Evolutionary conservation across 176 grass and related monocot genomes (phyloP).

Genomic region (Oryza officinalis): DNA sequence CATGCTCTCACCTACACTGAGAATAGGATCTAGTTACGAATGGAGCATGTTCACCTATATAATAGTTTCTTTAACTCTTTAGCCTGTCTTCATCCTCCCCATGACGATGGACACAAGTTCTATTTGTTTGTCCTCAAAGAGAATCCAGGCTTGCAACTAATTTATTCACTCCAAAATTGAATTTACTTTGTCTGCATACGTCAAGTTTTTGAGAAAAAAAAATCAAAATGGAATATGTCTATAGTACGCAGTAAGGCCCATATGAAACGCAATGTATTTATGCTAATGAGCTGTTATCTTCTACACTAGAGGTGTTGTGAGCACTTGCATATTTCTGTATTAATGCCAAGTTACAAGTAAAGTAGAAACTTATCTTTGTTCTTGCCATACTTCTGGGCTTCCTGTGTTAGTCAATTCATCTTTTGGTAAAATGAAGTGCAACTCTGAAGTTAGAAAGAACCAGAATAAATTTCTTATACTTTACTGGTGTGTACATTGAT

Average conservation of each 20-base stretch:
- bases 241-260: neutral
- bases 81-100: neutral
- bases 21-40: slow-evolving; percentile 1
- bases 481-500: neutral
- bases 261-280: neutral
- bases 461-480: neutral
- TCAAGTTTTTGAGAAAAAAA: neutral
- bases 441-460: neutral
- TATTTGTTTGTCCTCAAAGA: neutral
- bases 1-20: neutral
- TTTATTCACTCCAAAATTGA: neutral
- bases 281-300: neutral
- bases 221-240: neutral
- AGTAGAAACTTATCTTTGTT: neutral
- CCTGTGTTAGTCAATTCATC: neutral
- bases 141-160: neutral
- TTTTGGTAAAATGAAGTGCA: neutral
- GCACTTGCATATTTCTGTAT: neutral
- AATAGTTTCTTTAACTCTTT: slow-evolving; percentile 4
- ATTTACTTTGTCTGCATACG: neutral
- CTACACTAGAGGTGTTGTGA: neutral
- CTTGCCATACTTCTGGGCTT: neutral
- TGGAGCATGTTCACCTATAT: neutral
- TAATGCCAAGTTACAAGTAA: slow-evolving; percentile 7
- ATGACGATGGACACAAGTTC: neutral